A percentile compares a stretch with the other conserved stretches of the same genome.
Evolutionary conservation across 352 stramenopile species (phyloP).

Genomic region (Globisporangium perplexum): DNA sequence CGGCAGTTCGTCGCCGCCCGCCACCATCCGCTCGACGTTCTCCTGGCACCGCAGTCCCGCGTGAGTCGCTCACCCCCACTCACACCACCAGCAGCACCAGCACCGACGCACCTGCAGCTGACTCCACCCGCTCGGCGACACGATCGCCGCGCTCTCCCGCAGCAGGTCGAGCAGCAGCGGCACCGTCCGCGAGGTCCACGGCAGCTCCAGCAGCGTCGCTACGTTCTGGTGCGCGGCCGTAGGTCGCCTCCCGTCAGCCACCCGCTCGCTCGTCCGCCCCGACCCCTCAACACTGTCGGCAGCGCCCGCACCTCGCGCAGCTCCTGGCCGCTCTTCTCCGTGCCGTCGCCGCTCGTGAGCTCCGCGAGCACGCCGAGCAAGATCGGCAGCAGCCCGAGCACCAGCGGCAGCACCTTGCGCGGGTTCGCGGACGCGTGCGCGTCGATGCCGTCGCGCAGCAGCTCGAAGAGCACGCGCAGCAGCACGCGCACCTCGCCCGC

Average conservation of each 20-base stretch:
- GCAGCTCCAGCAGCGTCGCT: conserved; percentile 59
- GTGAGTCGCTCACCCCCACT: too few relatives aligned
- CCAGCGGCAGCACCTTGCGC: conserved; percentile 42
- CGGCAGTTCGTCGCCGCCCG: conserved; percentile 21
- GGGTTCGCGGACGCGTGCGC: conserved; percentile 10
- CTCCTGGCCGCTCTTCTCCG: conserved; percentile 3
- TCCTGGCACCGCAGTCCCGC: conserved; percentile 20
- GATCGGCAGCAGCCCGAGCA: conserved; percentile 55
- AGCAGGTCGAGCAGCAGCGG: conserved; percentile 54
- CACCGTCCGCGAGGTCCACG: conserved; percentile 48
- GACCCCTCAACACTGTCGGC: too few relatives aligned
- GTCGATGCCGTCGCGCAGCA: conserved; percentile 41
- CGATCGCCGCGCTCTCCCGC: conserved; percentile 36
- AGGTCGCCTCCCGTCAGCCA: too few relatives aligned
- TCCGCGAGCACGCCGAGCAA: conserved; percentile 44
- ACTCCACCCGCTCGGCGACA: conserved; percentile 40
- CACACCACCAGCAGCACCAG: background rate
- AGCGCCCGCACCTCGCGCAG: conserved; percentile 23
- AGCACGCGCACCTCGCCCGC: conserved; percentile 43
- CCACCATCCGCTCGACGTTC: conserved; percentile 42
- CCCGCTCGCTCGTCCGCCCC: background rate
- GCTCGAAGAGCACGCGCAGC: conserved; percentile 48
- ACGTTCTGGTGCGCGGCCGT: conserved; percentile 39
- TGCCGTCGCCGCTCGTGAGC: conserved; percentile 2
- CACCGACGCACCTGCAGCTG: conserved; percentile 36